phyloP scores from a whole-genome alignment of 495 filamentous ascomycete species.

The Poronia punctata region DNA sequence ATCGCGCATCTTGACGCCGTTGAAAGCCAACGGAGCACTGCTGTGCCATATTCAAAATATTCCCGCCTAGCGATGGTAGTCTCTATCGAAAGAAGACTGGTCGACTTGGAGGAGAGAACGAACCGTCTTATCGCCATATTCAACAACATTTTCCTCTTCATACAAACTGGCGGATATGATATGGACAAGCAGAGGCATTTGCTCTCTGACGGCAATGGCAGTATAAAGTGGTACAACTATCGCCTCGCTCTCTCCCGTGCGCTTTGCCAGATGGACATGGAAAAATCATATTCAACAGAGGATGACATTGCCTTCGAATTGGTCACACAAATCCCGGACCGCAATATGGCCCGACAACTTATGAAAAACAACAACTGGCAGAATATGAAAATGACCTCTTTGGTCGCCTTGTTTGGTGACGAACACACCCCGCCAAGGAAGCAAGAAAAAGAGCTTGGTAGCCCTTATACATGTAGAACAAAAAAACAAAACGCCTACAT shows the following conservation, averaged over 20 bases:
- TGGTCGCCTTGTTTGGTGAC: constrained; percentile 3
- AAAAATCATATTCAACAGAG: not conserved
- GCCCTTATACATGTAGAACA: not conserved
- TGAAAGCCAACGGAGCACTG: not conserved
- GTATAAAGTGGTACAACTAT: not conserved
- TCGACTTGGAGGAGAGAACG: constrained; percentile 1
- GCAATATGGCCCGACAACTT: not conserved
- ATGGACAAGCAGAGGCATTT: not conserved
- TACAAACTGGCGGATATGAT: constrained; percentile 2
- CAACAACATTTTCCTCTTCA: constrained; percentile 1
- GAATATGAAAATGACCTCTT: not conserved
- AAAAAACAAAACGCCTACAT: not conserved
- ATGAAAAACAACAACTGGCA: constrained; percentile 4
- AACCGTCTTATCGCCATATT: not conserved
- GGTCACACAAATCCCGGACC: constrained; percentile 1
- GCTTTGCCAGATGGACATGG: not conserved
- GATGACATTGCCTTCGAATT: not conserved
- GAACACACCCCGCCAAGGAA: not conserved
- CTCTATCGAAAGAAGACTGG: constrained; percentile 1
- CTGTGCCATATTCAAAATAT: no score
- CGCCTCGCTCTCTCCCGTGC: constrained; percentile 1
- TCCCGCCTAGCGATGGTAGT: constrained; percentile 1
- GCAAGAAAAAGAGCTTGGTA: not conserved
- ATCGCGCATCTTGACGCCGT: not conserved
- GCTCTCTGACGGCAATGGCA: not conserved